Evolutionary conservation across 2,329 filamentous ascomycete genomes (phyloP).

Genomic region (Calycina marina): DNA sequence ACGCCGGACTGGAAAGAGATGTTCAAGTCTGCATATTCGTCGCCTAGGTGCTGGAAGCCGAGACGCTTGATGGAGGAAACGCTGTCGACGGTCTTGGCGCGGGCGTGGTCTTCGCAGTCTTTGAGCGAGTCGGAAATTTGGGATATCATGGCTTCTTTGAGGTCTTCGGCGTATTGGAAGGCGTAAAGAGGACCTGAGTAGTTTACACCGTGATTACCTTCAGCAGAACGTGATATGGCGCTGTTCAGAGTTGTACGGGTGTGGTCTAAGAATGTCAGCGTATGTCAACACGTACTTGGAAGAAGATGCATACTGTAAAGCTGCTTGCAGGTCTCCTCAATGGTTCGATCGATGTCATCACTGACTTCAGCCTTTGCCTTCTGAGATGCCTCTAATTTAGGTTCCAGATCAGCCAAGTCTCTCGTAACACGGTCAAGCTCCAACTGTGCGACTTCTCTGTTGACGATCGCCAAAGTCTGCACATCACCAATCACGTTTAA

Average conservation of each 20-base stretch:
- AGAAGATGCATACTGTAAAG: constrained; percentile 57
- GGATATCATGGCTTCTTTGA: constrained; percentile 83
- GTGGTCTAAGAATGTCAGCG: too few relatives aligned
- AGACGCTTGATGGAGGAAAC: constrained; percentile 82
- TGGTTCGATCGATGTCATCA: constrained; percentile 65
- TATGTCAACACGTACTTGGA: too few relatives aligned
- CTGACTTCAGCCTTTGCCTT: constrained; percentile 67
- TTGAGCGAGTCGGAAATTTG: constrained; percentile 69
- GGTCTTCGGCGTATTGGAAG: constrained; percentile 84
- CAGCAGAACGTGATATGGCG: constrained; percentile 66
- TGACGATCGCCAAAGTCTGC: constrained; percentile 68
- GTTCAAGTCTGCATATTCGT: constrained; percentile 63
- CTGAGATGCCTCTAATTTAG: constrained; percentile 69
- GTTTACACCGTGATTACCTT: constrained; percentile 62
- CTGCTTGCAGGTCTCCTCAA: constrained; percentile 72
- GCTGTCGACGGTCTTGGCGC: constrained; percentile 59
- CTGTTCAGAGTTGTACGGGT: constrained; percentile 60
- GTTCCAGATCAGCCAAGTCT: constrained; percentile 72
- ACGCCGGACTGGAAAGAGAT: constrained; percentile 81
- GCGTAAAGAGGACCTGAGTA: constrained; percentile 77
- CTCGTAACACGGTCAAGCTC: constrained; percentile 72
- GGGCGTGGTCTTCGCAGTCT: constrained; percentile 74
- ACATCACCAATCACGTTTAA: constrained; percentile 86
- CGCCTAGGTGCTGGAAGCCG: constrained; percentile 74
- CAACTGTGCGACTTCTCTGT: constrained; percentile 70